Percentiles rank a stretch among this genome's conserved stretches.
These are phyloP conservation scores for Diutina siamensis DNA, from an alignment of 1,139 yeast species.

Conservation along the genomic window DNA sequence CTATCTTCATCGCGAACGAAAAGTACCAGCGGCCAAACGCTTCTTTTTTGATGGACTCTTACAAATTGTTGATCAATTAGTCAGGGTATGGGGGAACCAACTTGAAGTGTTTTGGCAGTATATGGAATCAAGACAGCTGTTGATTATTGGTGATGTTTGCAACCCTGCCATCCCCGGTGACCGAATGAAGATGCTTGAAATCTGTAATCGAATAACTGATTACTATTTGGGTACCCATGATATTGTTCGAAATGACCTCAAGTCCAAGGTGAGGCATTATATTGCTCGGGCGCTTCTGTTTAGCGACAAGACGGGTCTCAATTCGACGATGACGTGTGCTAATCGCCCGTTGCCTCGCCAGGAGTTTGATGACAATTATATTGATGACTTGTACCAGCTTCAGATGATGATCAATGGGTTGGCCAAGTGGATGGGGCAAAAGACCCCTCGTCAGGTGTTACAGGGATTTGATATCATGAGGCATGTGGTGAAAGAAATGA, in stretches of 20 bases:
- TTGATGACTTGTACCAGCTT: not conserved
- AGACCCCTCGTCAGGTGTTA: not conserved
- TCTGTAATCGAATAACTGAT: not conserved
- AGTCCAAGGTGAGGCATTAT: not conserved
- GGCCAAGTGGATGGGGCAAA: not conserved
- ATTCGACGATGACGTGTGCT: not conserved
- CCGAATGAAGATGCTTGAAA: conserved; percentile 1
- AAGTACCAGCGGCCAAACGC: not conserved
- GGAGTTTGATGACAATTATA: not conserved
- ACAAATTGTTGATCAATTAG: not conserved
- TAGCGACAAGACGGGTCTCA: conserved; percentile 1
- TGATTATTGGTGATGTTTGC: not conserved
- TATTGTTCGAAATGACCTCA: not conserved
- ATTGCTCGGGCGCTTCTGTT: conserved; percentile 1
- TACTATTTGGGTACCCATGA: not conserved
- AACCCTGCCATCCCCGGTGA: not conserved
- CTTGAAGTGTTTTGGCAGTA: conserved; percentile 1
- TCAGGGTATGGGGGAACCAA: not conserved
- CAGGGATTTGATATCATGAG: not conserved
- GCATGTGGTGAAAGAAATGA: not conserved
- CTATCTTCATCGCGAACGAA: not conserved
- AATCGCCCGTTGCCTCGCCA: not conserved
- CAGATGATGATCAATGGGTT: not conserved
- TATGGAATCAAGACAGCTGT: not conserved
- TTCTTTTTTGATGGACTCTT: not conserved